A percentile compares a stretch with the other conserved stretches of the same genome.
These are phyloP conservation scores for Termitomyces sp. DNA, from an alignment of 768 basidiomycete species.

Conservation along the genomic window DNA sequence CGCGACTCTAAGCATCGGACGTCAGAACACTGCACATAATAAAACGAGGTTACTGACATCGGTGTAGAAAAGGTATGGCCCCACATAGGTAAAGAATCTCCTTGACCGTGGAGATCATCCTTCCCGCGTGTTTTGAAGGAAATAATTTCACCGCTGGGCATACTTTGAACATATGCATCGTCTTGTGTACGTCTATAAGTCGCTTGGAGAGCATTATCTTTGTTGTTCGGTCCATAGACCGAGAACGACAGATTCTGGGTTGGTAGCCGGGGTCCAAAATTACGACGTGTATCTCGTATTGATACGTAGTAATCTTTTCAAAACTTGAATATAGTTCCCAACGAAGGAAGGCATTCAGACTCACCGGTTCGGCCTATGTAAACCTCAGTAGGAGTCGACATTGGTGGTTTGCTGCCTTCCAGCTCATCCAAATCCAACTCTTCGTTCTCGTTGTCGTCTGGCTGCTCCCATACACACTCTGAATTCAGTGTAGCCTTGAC, in stretches of 20 bases:
- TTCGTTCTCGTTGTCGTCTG: constrained; percentile 39
- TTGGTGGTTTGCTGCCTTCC: constrained; percentile 38
- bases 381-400: constrained; percentile 39
- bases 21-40: neutral
- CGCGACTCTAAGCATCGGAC: constrained; percentile 55
- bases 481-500: constrained; percentile 73
- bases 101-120: constrained; percentile 12
- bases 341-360: constrained; percentile 11
- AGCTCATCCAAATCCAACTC: constrained; percentile 42
- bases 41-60: constrained; percentile 45
- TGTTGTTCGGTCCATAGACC: constrained; percentile 89
- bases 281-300: constrained; percentile 51
- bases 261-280: constrained; percentile 29
- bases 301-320: constrained; percentile 81
- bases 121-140: constrained; percentile 55
- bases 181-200: constrained; percentile 77
- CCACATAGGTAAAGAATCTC: constrained; percentile 51
- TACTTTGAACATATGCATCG: constrained; percentile 74
- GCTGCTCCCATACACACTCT: constrained; percentile 76
- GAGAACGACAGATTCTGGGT: constrained; percentile 88
- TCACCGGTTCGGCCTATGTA: constrained; percentile 50
- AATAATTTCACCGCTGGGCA: constrained; percentile 75
- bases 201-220: constrained; percentile 70
- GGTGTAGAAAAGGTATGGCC: constrained; percentile 56
- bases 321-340: constrained; percentile 5